These are phyloP conservation scores for Coccomyxa sp. DNA, from an alignment of 139 green algal species.

Conservation along the genomic window DNA sequence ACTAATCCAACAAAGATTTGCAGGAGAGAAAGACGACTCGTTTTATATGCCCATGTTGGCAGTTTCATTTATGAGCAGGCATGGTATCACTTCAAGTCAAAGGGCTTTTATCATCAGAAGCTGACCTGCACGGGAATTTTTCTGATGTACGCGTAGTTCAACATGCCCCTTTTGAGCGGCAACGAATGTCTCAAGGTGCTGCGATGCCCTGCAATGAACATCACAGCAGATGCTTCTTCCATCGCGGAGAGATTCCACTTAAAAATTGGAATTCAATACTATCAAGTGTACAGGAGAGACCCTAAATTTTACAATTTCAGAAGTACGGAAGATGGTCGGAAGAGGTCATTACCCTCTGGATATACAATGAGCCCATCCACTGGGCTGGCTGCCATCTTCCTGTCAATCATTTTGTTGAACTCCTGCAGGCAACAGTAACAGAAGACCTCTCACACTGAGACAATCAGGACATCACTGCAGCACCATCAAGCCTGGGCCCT, in stretches of 20 bases:
- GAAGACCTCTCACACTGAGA: too few species aligned
- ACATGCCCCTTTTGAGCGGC: slow-evolving; percentile 86
- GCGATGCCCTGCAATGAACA: slow-evolving; percentile 49
- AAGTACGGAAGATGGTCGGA: too few species aligned
- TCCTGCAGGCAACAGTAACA: background rate
- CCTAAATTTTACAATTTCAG: too few species aligned
- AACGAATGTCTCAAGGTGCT: slow-evolving; percentile 56
- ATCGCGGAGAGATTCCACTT: too few species aligned
- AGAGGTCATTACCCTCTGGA: slow-evolving; percentile 50
- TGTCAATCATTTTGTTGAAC: slow-evolving; percentile 69
- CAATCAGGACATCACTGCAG: background rate
- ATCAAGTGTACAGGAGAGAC: too few species aligned
- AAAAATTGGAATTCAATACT: too few species aligned
- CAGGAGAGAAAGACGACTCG: background rate
- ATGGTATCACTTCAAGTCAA: too few species aligned
- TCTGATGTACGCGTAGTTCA: slow-evolving; percentile 76
- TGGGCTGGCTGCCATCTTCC: slow-evolving; percentile 31
- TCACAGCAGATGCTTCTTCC: too few species aligned
- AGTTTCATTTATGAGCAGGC: too few species aligned
- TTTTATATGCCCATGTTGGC: too few species aligned
- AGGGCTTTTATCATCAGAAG: background rate
- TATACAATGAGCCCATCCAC: slow-evolving; percentile 63
- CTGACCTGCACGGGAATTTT: slow-evolving; percentile 71
- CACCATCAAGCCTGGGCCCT: background rate
- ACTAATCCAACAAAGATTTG: background rate